Conservation (phyloP, 2,329 filamentous ascomycete genomes). For the Aspergillus felis region DNA sequence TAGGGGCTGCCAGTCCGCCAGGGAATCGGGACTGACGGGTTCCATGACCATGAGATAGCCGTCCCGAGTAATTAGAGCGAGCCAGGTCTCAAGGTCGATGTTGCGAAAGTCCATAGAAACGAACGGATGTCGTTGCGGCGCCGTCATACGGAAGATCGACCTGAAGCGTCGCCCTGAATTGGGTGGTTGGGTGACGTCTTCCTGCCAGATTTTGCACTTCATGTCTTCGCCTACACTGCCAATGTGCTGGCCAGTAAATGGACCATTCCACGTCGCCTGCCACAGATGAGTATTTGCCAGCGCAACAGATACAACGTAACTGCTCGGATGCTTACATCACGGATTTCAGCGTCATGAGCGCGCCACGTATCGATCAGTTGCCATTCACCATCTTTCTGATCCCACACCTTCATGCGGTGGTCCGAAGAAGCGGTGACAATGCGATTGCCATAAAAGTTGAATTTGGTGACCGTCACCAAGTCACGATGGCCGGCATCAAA, state of each 20-base stretch:
- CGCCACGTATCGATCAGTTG: constrained; percentile 80
- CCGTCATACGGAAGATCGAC: constrained; percentile 57
- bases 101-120: constrained; percentile 83
- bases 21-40: constrained; percentile 76
- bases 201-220: constrained; percentile 86
- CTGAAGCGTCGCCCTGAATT: constrained; percentile 76
- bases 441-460: constrained; percentile 88
- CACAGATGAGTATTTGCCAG: constrained; percentile 16
- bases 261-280: constrained; percentile 89
- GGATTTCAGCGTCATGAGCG: constrained; percentile 84
- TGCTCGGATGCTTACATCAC: constrained; percentile 61
- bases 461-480: constrained; percentile 77
- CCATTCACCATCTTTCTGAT: constrained; percentile 72
- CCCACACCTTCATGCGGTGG: constrained; percentile 88
- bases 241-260: constrained; percentile 82
- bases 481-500: constrained; percentile 51
- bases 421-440: constrained; percentile 90
- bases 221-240: constrained; percentile 87
- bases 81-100: constrained; percentile 75
- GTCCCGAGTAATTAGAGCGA: constrained; percentile 79
- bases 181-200: constrained; percentile 75
- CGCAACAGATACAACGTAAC: constrained; percentile 5
- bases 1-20: constrained; percentile 70
- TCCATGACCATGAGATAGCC: constrained; percentile 77
- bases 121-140: constrained; percentile 66